Base-by-base conservation (phyloP, 805 yeast species). In the Saccharomycopsis malanga region DNA sequence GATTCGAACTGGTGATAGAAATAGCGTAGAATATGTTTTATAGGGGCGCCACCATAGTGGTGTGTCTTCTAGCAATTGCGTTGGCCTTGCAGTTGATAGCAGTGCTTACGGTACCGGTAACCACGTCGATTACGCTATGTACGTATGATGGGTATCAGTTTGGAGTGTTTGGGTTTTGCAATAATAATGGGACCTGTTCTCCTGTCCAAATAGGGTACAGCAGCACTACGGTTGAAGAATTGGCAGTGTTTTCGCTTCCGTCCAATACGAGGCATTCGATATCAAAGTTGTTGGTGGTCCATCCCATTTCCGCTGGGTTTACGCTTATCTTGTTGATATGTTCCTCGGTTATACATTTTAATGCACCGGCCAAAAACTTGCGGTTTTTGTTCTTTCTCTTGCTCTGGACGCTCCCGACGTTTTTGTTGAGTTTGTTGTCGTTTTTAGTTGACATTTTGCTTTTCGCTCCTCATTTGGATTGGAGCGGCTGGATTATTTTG, bases 401-500 rank as follows among this genome's bases (percentile, higher is more conserved):
- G 30, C 55, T 81, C 2, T 69, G 83, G 63, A 72, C 87, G 1
- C 60, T 85, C 37, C 79, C 87, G 1, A 70, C 87, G 0, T 87
- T 88, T 56, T 59, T 89, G 48, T 68, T 83, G 36, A 68, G 85
- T 1, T 64, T 89, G 42, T 68, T 91, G 44, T 81, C 89, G 4
- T 85, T 91, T 54, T 66, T 89, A 50, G 87, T 87, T 2, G 98
- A 91, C 61, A 75, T 89, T 34, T 62, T 89, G 35, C 62, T 91
- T 43, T 91, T 91, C 57, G 73, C 81, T 1, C 85, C 89, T 2
- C 78, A 79, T 58, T 65, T 91, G 46, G 73, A 77, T 45, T 88
- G 87, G 80, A 74, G 82, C 39, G 96, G 96, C 22, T 91, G 97
- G 97, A 66, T 83, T 43, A 74, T 85, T 50, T 66, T 89, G 22